Conservation (phyloP, 2,329 filamentous ascomycete species). For the Aspergillus sergii region DNA sequence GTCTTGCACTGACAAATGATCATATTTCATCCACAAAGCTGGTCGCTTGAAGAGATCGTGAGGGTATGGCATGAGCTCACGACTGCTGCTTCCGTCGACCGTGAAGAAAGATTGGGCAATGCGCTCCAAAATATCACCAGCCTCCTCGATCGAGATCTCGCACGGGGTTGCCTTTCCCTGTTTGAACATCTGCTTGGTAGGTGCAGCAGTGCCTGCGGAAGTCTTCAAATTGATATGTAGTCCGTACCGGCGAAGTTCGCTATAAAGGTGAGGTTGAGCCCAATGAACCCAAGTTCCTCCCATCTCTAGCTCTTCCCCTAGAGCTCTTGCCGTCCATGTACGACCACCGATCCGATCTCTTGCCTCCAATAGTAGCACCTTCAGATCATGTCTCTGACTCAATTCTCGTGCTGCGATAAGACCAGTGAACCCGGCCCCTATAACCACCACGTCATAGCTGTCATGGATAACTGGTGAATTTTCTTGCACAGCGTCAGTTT, state of each 20-base stretch:
- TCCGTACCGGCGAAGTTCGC: slow-evolving; percentile 31
- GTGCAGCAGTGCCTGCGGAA: slow-evolving; percentile 17
- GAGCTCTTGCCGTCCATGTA: slow-evolving; percentile 42
- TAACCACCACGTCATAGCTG: slow-evolving; percentile 34
- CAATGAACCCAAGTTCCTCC: slow-evolving; percentile 48
- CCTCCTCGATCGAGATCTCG: neutral
- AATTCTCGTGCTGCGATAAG: slow-evolving; percentile 36
- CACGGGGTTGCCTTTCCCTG: neutral
- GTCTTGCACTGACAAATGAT: slow-evolving; percentile 30
- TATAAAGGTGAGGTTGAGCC: slow-evolving; percentile 33
- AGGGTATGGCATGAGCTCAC: slow-evolving; percentile 40
- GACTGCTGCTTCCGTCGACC: slow-evolving; percentile 32
- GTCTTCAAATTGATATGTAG: slow-evolving; percentile 21
- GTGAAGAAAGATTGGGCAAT: slow-evolving; percentile 32
- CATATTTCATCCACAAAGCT: slow-evolving; percentile 30
- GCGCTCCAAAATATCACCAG: neutral
- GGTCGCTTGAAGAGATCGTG: slow-evolving; percentile 34
- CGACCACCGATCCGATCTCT: slow-evolving; percentile 48
- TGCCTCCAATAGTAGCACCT: slow-evolving; percentile 40
- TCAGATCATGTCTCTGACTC: slow-evolving; percentile 11
- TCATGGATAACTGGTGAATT: neutral
- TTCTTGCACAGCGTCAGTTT: slow-evolving; percentile 9
- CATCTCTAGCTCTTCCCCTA: slow-evolving; percentile 44
- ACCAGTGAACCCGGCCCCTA: slow-evolving; percentile 38
- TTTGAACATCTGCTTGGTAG: slow-evolving; percentile 16